Conservation (phyloP, 164 flowering plant genomes). For the Magnolia kwangsiensis region DNA sequence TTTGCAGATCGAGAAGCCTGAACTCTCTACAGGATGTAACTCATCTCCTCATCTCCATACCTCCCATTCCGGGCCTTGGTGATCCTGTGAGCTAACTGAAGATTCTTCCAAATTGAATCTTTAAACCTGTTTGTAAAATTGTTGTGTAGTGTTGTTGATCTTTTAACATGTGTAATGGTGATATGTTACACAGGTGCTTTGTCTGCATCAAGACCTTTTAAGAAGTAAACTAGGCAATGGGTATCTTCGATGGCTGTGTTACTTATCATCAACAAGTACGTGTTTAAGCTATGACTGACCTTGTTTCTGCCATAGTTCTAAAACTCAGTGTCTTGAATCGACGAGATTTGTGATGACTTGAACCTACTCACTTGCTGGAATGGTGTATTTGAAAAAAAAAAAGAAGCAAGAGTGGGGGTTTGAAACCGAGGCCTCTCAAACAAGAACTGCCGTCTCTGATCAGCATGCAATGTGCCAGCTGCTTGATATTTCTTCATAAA, state of each 20-base stretch:
- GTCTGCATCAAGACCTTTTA: conserved; percentile 39
- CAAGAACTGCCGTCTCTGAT: too few species aligned
- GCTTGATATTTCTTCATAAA: too few species aligned
- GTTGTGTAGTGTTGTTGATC: not conserved
- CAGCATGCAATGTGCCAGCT: too few species aligned
- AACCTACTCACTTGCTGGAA: too few species aligned
- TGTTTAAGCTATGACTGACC: not conserved
- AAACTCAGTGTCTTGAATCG: too few species aligned
- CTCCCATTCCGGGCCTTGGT: conserved; percentile 60
- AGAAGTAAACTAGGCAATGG: conserved; percentile 37
- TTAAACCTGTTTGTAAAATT: not conserved
- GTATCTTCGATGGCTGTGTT: conserved; percentile 71
- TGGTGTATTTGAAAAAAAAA: too few species aligned
- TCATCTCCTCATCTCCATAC: conserved; percentile 76
- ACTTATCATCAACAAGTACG: conserved; percentile 88
- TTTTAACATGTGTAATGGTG: not conserved
- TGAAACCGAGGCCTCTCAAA: too few species aligned
- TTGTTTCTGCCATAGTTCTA: not conserved
- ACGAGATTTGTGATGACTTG: too few species aligned
- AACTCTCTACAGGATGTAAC: conserved; percentile 40
- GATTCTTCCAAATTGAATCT: not conserved
- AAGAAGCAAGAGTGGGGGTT: too few species aligned
- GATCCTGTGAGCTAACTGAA: conserved; percentile 59
- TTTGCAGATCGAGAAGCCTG: conserved; percentile 37
- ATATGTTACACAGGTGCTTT: conserved; percentile 47